phyloP scores from a whole-genome alignment of 176 grass and related monocot genomes.

The Carex scoparia region DNA sequence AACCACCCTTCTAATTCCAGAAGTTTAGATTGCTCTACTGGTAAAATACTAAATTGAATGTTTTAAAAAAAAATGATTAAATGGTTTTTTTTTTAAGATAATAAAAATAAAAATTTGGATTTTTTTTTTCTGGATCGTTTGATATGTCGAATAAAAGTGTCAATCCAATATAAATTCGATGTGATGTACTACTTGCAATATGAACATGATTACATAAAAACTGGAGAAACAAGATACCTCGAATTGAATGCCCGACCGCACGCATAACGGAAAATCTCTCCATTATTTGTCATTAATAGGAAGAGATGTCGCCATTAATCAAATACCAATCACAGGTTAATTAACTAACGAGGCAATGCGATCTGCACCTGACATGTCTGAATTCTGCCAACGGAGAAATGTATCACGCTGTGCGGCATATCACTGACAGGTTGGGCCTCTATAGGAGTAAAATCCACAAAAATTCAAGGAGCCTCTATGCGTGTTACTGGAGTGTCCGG shows the following conservation, averaged over 20 bases:
- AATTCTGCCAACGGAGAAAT: neutral
- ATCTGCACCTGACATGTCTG: neutral
- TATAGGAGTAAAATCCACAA: too few relatives aligned
- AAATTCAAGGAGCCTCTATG: too few relatives aligned
- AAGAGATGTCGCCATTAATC: neutral
- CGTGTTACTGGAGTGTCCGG: neutral
- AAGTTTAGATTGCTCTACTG: too few relatives aligned
- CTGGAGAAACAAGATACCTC: neutral
- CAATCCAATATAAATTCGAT: neutral
- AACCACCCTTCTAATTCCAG: too few relatives aligned
- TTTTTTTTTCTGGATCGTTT: neutral
- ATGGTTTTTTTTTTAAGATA: too few relatives aligned
- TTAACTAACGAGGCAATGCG: neutral
- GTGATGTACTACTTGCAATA: neutral
- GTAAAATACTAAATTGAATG: too few relatives aligned
- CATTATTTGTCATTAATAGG: neutral
- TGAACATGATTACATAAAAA: constrained; percentile 7
- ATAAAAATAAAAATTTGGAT: too few relatives aligned
- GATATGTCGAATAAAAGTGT: neutral
- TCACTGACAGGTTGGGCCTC: neutral
- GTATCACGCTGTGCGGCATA: neutral
- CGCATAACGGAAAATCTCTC: constrained; percentile 19
- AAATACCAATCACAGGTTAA: constrained; percentile 14
- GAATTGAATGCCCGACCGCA: neutral
- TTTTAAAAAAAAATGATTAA: too few relatives aligned